A percentile compares a stretch with the other conserved stretches of the same genome.
Conservation (phyloP, 495 filamentous ascomycete species). For the Jackrogersella multiformis region DNA sequence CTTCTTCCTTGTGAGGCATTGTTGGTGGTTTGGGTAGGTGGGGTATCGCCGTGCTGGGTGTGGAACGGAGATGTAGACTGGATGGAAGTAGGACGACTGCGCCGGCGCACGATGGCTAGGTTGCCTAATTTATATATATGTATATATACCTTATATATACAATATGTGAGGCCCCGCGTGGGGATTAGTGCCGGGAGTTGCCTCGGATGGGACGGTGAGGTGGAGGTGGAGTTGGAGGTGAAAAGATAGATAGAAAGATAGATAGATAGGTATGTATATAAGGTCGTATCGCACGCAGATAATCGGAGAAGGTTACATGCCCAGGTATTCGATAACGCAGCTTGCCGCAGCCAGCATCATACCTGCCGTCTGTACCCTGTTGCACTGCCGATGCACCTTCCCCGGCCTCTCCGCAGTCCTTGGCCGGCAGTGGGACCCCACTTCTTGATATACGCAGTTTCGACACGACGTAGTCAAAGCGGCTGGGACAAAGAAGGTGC, state of each 20-base stretch:
- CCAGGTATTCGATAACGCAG: background rate
- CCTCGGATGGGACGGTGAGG: constrained; percentile 4
- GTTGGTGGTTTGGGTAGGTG: background rate
- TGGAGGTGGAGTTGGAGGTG: no score
- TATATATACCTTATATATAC: background rate
- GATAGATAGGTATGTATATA: background rate
- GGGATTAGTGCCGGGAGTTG: background rate
- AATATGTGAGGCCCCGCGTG: background rate
- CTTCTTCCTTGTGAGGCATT: constrained; percentile 39
- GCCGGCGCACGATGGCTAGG: background rate
- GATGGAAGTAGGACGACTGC: background rate
- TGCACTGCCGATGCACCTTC: constrained; percentile 14
- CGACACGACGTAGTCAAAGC: background rate
- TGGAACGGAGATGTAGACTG: background rate
- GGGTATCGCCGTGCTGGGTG: background rate
- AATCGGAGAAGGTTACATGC: constrained; percentile 25
- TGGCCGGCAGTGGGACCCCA: constrained; percentile 15
- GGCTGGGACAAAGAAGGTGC: constrained; percentile 5
- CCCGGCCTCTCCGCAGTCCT: constrained; percentile 34
- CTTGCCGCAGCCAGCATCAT: constrained; percentile 12
- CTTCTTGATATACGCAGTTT: background rate
- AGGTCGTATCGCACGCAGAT: background rate
- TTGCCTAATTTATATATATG: background rate
- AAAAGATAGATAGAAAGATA: background rate
- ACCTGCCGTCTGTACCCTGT: constrained; percentile 12